Evolutionary conservation across 495 filamentous ascomycete species (phyloP), one percentile per base, ranked within the genome.

Genomic region (Hyaloscypha bicolor): DNA sequence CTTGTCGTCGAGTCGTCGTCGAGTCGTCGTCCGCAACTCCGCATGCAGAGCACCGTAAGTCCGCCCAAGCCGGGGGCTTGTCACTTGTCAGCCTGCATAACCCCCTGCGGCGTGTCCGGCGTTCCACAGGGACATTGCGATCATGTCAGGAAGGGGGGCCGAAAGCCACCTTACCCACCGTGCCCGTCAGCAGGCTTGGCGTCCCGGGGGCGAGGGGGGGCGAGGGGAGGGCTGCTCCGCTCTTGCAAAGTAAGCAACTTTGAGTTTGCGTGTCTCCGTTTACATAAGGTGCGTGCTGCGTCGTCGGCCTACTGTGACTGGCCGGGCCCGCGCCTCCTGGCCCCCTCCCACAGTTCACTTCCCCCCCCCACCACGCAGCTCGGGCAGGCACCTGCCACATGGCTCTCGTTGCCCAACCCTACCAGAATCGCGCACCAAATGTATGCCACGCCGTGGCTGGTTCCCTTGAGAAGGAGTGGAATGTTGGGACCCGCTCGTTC

Each of bases 61-160:
- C 58, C 48, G 58, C 42, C 42, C 42, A 55, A 31, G 29, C 8
- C 57, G 61, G 55, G 64, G 55, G 64, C 33, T n/a, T 61, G 57
- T 60, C 58, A 60, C 33, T n/a, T 61, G 57, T 60, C 65, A 60
- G 65, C 48, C 48, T 62, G 57, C 65, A 62, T 61, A 30, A 45
- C 33, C 31, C 21, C 57, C 39, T 37, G 57, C 52, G 25, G 25
- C 25, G 25, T 1, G 1, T 25, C 25, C 25, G 25, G 25, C 25
- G 25, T 25, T 25, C 25, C 25, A 25, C 25, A 25, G 25, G 25
- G 25, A 25, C 25, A 25, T 2, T 25, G 25, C 1, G 25, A 25
- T 25, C 25, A 1, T 25, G 25, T 25, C 25, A 1, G 25, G 25
- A 25, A 1, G 25, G 25, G 25, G 25, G 6, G 35, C 0, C 1